phyloP scores from a whole-genome alignment of 116 monocot species.

The Iris pallida region DNA sequence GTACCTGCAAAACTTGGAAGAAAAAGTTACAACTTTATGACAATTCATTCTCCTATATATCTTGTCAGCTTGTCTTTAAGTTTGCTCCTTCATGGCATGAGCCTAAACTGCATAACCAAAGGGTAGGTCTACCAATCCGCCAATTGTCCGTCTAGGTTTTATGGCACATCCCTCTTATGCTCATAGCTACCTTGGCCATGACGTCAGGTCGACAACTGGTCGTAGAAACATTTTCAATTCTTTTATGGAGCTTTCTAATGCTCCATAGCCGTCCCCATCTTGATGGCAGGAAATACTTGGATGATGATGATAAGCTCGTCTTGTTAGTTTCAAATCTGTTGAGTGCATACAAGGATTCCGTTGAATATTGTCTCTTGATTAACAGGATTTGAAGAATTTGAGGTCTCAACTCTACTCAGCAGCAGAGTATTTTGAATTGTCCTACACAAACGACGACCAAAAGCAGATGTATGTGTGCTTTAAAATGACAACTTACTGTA shows the following conservation, averaged over 20 bases:
- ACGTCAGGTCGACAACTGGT: neutral
- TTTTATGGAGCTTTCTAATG: neutral
- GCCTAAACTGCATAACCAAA: no score
- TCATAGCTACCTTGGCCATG: no score
- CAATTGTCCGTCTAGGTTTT: no score
- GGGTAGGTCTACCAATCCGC: no score
- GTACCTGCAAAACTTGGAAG: no score
- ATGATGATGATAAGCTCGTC: neutral
- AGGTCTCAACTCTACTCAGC: constrained; percentile 81
- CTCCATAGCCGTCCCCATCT: neutral
- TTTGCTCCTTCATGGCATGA: no score
- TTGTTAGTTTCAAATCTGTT: neutral
- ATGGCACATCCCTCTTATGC: no score
- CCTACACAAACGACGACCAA: constrained; percentile 61
- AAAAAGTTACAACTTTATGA: no score
- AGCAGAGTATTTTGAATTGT: constrained; percentile 83
- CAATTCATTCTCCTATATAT: no score
- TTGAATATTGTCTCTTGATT: neutral
- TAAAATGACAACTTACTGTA: neutral
- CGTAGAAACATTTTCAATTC: neutral
- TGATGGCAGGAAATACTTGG: neutral
- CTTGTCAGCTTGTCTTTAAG: no score
- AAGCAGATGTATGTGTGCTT: constrained; percentile 52
- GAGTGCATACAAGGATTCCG: no score
- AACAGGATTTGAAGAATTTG: constrained; percentile 87